Percentiles rank a stretch among this genome's conserved stretches.
These are phyloP conservation scores for Leishmania gerbilli DNA, from an alignment of 208 protist species.

Conservation along the genomic window DNA sequence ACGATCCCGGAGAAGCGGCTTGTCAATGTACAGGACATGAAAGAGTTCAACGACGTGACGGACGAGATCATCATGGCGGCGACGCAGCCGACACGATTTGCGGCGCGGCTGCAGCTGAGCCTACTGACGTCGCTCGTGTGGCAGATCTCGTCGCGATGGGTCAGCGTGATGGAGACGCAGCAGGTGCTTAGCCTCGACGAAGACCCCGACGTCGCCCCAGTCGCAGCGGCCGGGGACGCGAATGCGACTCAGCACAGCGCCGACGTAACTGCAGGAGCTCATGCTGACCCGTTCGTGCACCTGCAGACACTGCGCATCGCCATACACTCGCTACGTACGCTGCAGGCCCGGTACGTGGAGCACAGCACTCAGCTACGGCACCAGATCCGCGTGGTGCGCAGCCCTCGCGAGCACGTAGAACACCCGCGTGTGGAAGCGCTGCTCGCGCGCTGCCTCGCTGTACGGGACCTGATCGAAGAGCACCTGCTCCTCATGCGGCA, in stretches of 20 bases:
- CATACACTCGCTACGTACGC: conserved; percentile 36
- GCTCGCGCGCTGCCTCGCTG: conserved; percentile 37
- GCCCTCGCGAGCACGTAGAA: conserved; percentile 15
- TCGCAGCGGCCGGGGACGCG: conserved; percentile 4
- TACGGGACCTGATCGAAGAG: conserved; percentile 51
- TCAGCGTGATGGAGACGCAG: conserved; percentile 43
- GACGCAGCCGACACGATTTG: conserved; percentile 48
- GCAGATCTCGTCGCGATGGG: conserved; percentile 49
- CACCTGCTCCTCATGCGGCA: conserved; percentile 56
- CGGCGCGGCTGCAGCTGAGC: conserved; percentile 43
- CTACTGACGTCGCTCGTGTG: conserved; percentile 58
- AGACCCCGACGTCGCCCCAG: conserved; percentile 18
- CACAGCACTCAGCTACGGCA: conserved; percentile 32
- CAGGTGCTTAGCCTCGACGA: conserved; percentile 42
- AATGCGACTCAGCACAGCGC: not conserved
- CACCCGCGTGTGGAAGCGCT: conserved; percentile 54
- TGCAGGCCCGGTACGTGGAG: conserved; percentile 53
- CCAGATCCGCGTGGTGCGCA: conserved; percentile 31
- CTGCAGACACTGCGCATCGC: conserved; percentile 38
- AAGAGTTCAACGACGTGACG: conserved; percentile 28
- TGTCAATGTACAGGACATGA: conserved; percentile 28
- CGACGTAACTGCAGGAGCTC: not conserved
- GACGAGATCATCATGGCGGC: conserved; percentile 50
- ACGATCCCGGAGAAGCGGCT: conserved; percentile 64
- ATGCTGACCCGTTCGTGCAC: conserved; percentile 13